Evolutionary conservation across 352 stramenopile genomes (phyloP).

Genomic region (Pythium rishiriense): DNA sequence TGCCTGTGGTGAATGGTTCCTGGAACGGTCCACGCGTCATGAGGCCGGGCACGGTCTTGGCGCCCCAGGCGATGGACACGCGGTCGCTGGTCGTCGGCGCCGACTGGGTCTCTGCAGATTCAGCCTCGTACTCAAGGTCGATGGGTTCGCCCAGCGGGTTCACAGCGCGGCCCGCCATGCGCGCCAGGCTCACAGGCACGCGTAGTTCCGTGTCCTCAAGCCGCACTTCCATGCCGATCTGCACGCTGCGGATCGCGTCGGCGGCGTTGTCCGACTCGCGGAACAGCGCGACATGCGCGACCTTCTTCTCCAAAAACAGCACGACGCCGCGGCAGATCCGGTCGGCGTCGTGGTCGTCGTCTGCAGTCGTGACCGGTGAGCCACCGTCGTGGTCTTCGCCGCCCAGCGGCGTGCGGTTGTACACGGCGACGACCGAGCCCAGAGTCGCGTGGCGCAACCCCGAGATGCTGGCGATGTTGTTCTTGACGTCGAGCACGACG

Average conservation of each 20-base stretch:
- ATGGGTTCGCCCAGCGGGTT: constrained; percentile 52
- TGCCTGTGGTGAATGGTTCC: constrained; percentile 57
- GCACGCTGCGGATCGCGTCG: constrained; percentile 30
- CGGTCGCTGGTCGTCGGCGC: constrained; percentile 28
- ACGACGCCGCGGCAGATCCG: constrained; percentile 29
- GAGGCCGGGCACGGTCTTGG: constrained; percentile 62
- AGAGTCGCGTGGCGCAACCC: constrained; percentile 70
- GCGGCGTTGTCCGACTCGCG: constrained; percentile 26
- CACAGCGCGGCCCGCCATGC: constrained; percentile 49
- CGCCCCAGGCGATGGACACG: constrained; percentile 52
- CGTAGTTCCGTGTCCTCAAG: constrained; percentile 52
- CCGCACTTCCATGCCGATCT: constrained; percentile 61
- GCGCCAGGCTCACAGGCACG: constrained; percentile 44
- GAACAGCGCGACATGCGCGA: constrained; percentile 56
- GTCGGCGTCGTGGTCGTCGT: background rate
- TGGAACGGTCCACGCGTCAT: constrained; percentile 55
- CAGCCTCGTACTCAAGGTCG: constrained; percentile 15
- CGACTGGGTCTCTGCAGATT: constrained; percentile 4
- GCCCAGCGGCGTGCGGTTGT: constrained; percentile 20
- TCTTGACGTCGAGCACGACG: constrained; percentile 68
- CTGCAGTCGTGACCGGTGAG: background rate
- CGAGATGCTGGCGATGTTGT: constrained; percentile 71
- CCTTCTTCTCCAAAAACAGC: constrained; percentile 34
- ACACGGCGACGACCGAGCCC: constrained; percentile 64
- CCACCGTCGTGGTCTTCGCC: constrained; percentile 14